Evolutionary conservation across 139 green algal genomes (phyloP), one percentile per base, ranked within the genome.

Genomic region (Picochlorum sp.): DNA sequence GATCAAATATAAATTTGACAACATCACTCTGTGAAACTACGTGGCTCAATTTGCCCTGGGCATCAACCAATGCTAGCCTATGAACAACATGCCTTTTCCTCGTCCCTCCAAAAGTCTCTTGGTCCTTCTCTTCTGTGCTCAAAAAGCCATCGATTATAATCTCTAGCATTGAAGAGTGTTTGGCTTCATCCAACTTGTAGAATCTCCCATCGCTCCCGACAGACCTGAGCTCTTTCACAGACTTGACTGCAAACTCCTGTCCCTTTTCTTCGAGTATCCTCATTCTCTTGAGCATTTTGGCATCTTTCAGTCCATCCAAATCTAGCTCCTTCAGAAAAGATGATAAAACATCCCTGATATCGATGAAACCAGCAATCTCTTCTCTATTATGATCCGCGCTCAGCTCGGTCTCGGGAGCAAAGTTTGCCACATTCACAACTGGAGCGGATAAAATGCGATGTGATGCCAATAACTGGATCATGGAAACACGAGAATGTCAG

Each of bases 181-280:
- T 62, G 10, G 57, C 66, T 24, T 68, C 51, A 16, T 63, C 49
- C 21, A 66, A 62, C 54, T 63, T 62, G 55, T 84, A 78, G 62
- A 90, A 90, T 65, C 82, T 81, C 13, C 83, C 83, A 59, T 90
- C 83, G 32, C 74, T 76, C 51, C 83, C 76, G 14, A 83, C 69
- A 34, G 63, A 62, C 28, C 65, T 66, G 20, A 88, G 61, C 49
- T 85, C 71, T 34, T 76, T 79, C 37, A 88, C 71, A 49, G 26
- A 28, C 49, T 64, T 77, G 61, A 51, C 45, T 14, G 54, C 59
- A 67, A 66, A 75, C 15, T 62, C 34, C 1, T 38, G 21, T 38
- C 66, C 56, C 55, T 74, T 57, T 59, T 77, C 70, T 49, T 77
- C 70, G 47, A 77, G 58, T 24, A 82, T 61, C 20, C 81, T 67